These are phyloP conservation scores for Tetrahymena thermophila DNA, from an alignment of 73 alveolate species.

Conservation along the genomic window DNA sequence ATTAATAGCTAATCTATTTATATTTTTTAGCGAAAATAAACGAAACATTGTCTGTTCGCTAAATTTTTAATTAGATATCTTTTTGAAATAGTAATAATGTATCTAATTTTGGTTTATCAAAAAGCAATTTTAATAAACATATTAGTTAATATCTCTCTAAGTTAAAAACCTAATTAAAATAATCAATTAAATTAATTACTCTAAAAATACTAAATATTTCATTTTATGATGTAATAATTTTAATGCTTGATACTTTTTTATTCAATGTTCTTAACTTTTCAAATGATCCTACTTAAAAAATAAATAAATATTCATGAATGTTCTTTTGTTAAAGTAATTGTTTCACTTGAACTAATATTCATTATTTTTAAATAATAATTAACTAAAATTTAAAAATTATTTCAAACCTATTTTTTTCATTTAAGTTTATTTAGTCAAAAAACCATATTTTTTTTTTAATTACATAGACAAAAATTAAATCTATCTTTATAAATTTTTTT, in stretches of 20 bases:
- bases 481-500: too few relatives aligned
- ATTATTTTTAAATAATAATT: too few relatives aligned
- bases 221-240: not conserved
- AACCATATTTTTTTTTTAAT: too few relatives aligned
- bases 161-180: not conserved
- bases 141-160: not conserved
- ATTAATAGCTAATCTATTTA: not conserved
- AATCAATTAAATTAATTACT: not conserved
- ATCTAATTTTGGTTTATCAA: not conserved
- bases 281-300: not conserved
- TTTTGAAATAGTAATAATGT: not conserved
- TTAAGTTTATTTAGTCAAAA: too few relatives aligned
- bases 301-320: not conserved
- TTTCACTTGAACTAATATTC: not conserved
- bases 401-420: too few relatives aligned
- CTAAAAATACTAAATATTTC: not conserved
- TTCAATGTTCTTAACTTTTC: not conserved
- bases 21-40: not conserved
- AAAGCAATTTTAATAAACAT: not conserved
- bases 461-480: too few relatives aligned
- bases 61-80: not conserved
- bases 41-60: not conserved
- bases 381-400: too few relatives aligned
- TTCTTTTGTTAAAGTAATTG: not conserved
- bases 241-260: not conserved